A percentile compares a stretch with the other conserved stretches of the same genome.
Evolutionary conservation across 2,329 filamentous ascomycete species (phyloP).

Genomic region (Aspergillus eucalypticola): DNA sequence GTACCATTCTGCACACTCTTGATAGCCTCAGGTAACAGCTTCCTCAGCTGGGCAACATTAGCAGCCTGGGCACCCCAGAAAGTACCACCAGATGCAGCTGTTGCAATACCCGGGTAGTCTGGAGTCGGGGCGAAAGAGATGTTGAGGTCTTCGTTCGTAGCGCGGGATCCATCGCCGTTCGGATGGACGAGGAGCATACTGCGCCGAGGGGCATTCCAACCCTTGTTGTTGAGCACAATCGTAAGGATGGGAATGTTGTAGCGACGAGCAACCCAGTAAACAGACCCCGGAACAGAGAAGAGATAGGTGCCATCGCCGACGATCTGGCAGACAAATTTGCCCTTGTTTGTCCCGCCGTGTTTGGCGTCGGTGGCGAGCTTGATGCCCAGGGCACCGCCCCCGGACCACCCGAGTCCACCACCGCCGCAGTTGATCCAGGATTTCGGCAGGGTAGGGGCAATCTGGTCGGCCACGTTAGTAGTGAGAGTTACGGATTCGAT

Average conservation of each 20-base stretch:
- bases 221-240: conserved; percentile 69
- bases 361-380: conserved; percentile 66
- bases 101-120: conserved; percentile 68
- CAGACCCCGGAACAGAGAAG: conserved; percentile 64
- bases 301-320: conserved; percentile 69
- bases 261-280: conserved; percentile 68
- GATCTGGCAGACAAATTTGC: conserved; percentile 63
- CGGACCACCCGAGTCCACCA: conserved; percentile 78
- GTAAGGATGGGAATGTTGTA: conserved; percentile 68
- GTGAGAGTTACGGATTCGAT: conserved; percentile 78
- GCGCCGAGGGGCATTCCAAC: conserved; percentile 67
- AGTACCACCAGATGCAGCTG: conserved; percentile 63
- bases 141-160: conserved; percentile 64
- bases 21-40: conserved; percentile 59
- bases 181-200: conserved; percentile 67
- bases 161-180: conserved; percentile 61
- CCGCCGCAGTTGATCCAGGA: conserved; percentile 81
- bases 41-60: conserved; percentile 57
- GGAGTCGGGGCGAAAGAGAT: conserved; percentile 67
- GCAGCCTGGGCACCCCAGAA: conserved; percentile 62
- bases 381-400: conserved; percentile 72
- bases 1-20: conserved; percentile 58
- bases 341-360: conserved; percentile 52
- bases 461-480: conserved; percentile 66
- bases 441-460: conserved; percentile 67